Base-by-base conservation (phyloP, 1,284 basidiomycete genomes). In the Sanghuangporus baumii region DNA sequence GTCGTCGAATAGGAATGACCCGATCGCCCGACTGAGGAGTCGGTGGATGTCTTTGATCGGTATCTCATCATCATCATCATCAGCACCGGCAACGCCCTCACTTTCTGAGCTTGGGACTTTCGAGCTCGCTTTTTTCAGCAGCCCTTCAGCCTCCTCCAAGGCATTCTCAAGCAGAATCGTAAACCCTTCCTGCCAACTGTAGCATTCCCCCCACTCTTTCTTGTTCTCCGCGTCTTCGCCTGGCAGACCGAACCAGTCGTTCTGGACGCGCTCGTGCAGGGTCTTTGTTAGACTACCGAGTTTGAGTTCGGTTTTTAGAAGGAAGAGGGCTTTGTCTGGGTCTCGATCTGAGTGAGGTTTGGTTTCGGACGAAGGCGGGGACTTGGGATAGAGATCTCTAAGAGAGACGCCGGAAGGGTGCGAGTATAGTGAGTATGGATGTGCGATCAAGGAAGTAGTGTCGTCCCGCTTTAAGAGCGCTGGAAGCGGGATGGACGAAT, bases 171-270 rank as follows among this genome's bases (percentile, higher is more conserved):
- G 73, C 5, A 83, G 74, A 3, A 71, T 61, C 5, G 83, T 82
- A 70, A 90, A 90, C 0, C 84, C 82, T 68, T 88, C 87, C 71
- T 89, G 86, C 88, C 88, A 90, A 70, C 79, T 84, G 70, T 85
- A 88, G 23, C 8, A 81, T 74, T 18, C 67, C 70, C 67, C 73
- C 76, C 64, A 71, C 66, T 70, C 76, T 66, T 70, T 71, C 64
- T 52, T 69, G 43, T n/a, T 11, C 43, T 18, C 43, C 12, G 43
- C 16, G 16, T 6, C 16, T 9, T 55, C 65, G 18, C 62, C 62
- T 11, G 85, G 84, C 2, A 78, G 67, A 1, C 88, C 88, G 68
- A 84, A 91, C 83, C 84, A 89, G 69, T 89, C 86, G 73, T 87
- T 88, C 69, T 86, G 83, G 18, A 75, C 75, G 23, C 20, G 1